These are phyloP conservation scores for Talaromyces sp. DNA, from an alignment of 2,329 filamentous ascomycete species.

Conservation along the genomic window DNA sequence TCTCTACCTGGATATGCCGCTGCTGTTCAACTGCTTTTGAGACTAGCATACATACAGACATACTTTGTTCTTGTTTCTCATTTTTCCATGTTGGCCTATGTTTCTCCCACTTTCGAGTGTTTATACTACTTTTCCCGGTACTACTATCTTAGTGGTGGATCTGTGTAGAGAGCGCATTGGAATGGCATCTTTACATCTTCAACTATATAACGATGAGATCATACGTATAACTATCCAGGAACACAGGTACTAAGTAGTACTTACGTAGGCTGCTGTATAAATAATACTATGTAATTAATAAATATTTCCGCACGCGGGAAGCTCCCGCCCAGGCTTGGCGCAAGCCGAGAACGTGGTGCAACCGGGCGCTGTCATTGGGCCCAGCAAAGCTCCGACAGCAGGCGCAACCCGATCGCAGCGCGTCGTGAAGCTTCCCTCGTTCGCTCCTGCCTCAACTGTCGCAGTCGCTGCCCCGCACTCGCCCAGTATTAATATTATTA, in stretches of 20 bases:
- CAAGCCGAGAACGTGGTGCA: slow-evolving; percentile 10
- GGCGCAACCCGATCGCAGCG: neutral
- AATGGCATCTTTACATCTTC: too few relatives aligned
- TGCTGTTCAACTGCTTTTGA: neutral
- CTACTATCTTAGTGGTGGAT: neutral
- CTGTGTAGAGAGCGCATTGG: neutral
- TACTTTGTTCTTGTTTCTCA: neutral
- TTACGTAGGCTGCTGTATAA: too few relatives aligned
- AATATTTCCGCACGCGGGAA: neutral
- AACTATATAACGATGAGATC: too few relatives aligned
- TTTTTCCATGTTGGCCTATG: neutral
- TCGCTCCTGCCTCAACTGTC: neutral
- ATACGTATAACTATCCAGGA: too few relatives aligned
- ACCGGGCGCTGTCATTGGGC: slow-evolving; percentile 6
- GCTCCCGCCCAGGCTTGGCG: neutral
- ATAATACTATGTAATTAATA: too few relatives aligned
- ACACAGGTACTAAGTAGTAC: too few relatives aligned
- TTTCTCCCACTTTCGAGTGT: neutral
- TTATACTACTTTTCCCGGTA: neutral
- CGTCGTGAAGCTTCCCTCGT: neutral
- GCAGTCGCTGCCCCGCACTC: neutral
- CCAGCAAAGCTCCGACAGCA: neutral
- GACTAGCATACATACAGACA: neutral
- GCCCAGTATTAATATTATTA: too few relatives aligned
- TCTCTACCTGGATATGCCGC: neutral